Evolutionary conservation across 768 basidiomycete genomes (phyloP).

Genomic region (Amanita brunnescens): DNA sequence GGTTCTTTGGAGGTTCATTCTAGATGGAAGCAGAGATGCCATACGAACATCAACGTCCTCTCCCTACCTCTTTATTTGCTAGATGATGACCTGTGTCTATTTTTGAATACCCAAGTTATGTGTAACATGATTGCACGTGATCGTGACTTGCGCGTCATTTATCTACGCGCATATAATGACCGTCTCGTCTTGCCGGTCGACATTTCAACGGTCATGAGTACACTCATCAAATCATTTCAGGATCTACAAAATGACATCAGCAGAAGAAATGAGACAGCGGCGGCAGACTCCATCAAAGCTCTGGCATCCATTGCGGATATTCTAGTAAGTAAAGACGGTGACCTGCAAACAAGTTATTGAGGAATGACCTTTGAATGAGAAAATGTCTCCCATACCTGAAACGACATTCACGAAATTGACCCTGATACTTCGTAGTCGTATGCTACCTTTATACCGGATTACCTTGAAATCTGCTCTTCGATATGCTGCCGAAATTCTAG

Average conservation of each 20-base stretch:
- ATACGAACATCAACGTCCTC: no score
- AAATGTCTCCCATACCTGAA: constrained; percentile 28
- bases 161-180: constrained; percentile 1
- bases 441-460: constrained; percentile 35
- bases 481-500: constrained; percentile 32
- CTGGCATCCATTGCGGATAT: background rate
- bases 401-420: constrained; percentile 29
- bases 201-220: background rate
- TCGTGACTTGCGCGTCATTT: no score
- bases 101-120: background rate
- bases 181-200: background rate
- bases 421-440: constrained; percentile 30
- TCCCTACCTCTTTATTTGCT: background rate
- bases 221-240: background rate
- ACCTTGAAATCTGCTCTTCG: constrained; percentile 31
- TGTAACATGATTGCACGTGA: background rate
- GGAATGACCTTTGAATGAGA: constrained; percentile 17
- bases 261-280: background rate
- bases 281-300: background rate
- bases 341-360: background rate
- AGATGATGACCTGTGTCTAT: background rate
- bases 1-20: background rate
- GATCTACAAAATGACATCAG: background rate
- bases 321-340: background rate
- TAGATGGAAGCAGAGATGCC: no score